Evolutionary conservation across 495 filamentous ascomycete species (phyloP).

Genomic region (Neurospora sp.): DNA sequence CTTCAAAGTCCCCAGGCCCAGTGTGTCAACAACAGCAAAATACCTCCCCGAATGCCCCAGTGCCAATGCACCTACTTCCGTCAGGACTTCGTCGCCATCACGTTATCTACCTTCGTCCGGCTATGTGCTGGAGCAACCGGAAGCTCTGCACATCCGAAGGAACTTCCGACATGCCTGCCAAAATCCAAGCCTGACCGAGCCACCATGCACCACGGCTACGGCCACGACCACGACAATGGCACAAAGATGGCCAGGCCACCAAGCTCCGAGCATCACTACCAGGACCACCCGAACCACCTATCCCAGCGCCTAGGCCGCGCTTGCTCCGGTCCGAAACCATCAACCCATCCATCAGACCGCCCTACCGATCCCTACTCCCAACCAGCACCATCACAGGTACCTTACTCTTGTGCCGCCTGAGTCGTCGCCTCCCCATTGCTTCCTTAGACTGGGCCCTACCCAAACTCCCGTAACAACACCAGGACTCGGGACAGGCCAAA

Average conservation of each 20-base stretch:
- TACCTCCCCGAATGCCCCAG: too few species aligned
- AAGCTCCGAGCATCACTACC: neutral
- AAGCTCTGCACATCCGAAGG: too few species aligned
- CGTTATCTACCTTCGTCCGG: too few species aligned
- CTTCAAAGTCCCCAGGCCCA: too few species aligned
- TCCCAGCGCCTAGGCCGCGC: neutral
- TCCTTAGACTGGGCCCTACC: neutral
- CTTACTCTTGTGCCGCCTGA: neutral
- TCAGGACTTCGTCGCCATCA: too few species aligned
- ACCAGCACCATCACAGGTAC: neutral
- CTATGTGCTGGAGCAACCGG: too few species aligned
- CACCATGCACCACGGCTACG: neutral
- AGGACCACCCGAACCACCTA: neutral
- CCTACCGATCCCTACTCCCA: accelerated
- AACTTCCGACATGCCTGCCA: too few species aligned
- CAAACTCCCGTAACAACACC: neutral
- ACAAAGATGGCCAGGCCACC: neutral
- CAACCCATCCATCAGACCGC: neutral
- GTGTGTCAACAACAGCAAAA: too few species aligned
- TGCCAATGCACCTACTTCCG: too few species aligned
- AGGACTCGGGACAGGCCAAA: neutral
- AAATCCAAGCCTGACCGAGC: too few species aligned
- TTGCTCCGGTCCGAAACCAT: neutral
- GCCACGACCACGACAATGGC: neutral
- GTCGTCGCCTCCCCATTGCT: neutral